Conservation (phyloP, 306 rosid species). For the Dalbergia cochinchinensis region DNA sequence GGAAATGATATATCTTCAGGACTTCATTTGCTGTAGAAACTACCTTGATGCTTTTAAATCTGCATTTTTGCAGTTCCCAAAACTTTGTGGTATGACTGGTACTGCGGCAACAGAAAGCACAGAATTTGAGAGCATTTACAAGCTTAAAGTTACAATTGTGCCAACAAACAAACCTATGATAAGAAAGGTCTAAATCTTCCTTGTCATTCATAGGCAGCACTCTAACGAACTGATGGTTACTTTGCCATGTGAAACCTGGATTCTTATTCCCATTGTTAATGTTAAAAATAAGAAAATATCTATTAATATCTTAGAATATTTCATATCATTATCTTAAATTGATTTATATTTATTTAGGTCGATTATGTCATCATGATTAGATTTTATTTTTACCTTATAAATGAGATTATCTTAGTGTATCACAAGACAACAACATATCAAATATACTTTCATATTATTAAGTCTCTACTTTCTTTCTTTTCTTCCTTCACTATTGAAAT, state of each 20-base stretch:
- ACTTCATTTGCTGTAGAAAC: slow-evolving; percentile 35
- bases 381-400: too few relatives aligned
- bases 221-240: slow-evolving; percentile 28
- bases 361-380: too few relatives aligned
- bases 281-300: too few relatives aligned
- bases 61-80: slow-evolving; percentile 78
- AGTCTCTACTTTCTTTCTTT: too few relatives aligned
- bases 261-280: slow-evolving; percentile 4
- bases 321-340: too few relatives aligned
- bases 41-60: slow-evolving; percentile 37
- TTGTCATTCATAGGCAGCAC: slow-evolving; percentile 35
- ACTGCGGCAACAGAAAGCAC: slow-evolving; percentile 98
- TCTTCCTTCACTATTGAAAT: too few relatives aligned
- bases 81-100: slow-evolving; percentile 99
- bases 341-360: too few relatives aligned
- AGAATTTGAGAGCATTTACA: slow-evolving; percentile 98
- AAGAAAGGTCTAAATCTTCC: slow-evolving; percentile 75
- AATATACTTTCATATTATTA: too few relatives aligned
- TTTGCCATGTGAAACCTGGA: slow-evolving; percentile 27
- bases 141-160: slow-evolving; percentile 93
- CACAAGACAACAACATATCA: too few relatives aligned
- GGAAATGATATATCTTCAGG: slow-evolving; percentile 47
- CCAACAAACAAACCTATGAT: slow-evolving; percentile 98
- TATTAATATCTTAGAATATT: too few relatives aligned
- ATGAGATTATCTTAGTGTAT: too few relatives aligned